Percentiles rank a stretch among this genome's conserved stretches.
phyloP scores from a whole-genome alignment of 805 yeast genomes.

The Ogataea nonfermentans region DNA sequence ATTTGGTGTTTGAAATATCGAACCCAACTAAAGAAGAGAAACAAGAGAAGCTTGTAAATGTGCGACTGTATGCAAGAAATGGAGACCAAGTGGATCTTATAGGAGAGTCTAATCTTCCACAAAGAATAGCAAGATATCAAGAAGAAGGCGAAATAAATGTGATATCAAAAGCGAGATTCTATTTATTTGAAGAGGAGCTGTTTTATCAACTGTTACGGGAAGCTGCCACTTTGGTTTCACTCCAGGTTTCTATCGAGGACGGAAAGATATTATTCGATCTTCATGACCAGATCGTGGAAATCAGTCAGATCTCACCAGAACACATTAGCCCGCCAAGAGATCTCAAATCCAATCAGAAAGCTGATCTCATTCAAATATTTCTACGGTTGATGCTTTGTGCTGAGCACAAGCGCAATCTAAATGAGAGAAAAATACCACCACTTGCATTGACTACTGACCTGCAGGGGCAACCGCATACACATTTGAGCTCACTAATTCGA shows the following conservation, averaged over 20 bases:
- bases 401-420: slow-evolving; percentile 48
- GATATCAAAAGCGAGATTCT: slow-evolving; percentile 66
- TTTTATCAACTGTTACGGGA: slow-evolving; percentile 77
- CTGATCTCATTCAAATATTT: slow-evolving; percentile 52
- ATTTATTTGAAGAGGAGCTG: slow-evolving; percentile 85
- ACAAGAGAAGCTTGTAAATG: slow-evolving; percentile 50
- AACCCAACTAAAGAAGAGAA: slow-evolving; percentile 37
- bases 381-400: slow-evolving; percentile 62
- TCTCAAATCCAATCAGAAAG: slow-evolving; percentile 37
- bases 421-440: slow-evolving; percentile 44
- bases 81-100: slow-evolving; percentile 46
- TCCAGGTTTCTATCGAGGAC: slow-evolving; percentile 63
- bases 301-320: slow-evolving; percentile 55
- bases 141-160: slow-evolving; percentile 36
- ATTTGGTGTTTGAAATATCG: slow-evolving; percentile 37
- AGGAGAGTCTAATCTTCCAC: slow-evolving; percentile 50
- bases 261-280: slow-evolving; percentile 66
- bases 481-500: slow-evolving; percentile 41
- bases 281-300: slow-evolving; percentile 64
- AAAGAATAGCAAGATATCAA: slow-evolving; percentile 17
- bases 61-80: slow-evolving; percentile 43
- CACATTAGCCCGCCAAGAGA: slow-evolving; percentile 27
- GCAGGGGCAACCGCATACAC: slow-evolving; percentile 8
- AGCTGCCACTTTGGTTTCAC: slow-evolving; percentile 64
- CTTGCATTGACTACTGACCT: slow-evolving; percentile 40